phyloP scores from a whole-genome alignment of 495 filamentous ascomycete genomes.

The Podospora bellae-mahoneyi region DNA sequence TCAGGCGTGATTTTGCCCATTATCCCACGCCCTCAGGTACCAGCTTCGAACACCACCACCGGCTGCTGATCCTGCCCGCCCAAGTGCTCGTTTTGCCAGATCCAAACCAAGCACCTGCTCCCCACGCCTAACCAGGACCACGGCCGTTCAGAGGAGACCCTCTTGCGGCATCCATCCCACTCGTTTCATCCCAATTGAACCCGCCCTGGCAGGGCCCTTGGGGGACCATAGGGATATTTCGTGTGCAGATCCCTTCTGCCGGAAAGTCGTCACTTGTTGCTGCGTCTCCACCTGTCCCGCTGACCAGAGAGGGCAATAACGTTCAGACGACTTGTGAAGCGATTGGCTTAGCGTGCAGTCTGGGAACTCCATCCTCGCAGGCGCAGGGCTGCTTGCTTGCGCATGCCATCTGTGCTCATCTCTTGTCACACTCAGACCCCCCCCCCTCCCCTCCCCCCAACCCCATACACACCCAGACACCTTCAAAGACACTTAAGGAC shows the following conservation, averaged over 20 bases:
- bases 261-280: slow-evolving; percentile 43
- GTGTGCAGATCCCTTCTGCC: slow-evolving; percentile 45
- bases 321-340: slow-evolving; percentile 43
- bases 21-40: neutral
- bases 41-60: neutral
- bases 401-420: slow-evolving; percentile 35
- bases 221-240: slow-evolving; percentile 38
- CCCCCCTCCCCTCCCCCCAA: no score
- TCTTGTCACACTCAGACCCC: slow-evolving; percentile 27
- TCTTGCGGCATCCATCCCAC: slow-evolving; percentile 12
- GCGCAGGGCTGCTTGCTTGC: slow-evolving; percentile 30
- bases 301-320: slow-evolving; percentile 42
- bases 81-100: neutral
- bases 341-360: slow-evolving; percentile 34
- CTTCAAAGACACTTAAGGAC: slow-evolving; percentile 65
- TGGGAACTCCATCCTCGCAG: slow-evolving; percentile 21
- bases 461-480: slow-evolving; percentile 10
- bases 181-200: slow-evolving; percentile 28
- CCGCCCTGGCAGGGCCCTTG: slow-evolving; percentile 29
- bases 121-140: slow-evolving; percentile 1
- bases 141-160: slow-evolving; percentile 13
- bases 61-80: neutral
- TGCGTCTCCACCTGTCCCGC: slow-evolving; percentile 43
- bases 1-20: slow-evolving; percentile 3
- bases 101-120: neutral